Evolutionary conservation across 1,284 basidiomycete species (phyloP).

Genomic region (Marasmius tenuissimus): DNA sequence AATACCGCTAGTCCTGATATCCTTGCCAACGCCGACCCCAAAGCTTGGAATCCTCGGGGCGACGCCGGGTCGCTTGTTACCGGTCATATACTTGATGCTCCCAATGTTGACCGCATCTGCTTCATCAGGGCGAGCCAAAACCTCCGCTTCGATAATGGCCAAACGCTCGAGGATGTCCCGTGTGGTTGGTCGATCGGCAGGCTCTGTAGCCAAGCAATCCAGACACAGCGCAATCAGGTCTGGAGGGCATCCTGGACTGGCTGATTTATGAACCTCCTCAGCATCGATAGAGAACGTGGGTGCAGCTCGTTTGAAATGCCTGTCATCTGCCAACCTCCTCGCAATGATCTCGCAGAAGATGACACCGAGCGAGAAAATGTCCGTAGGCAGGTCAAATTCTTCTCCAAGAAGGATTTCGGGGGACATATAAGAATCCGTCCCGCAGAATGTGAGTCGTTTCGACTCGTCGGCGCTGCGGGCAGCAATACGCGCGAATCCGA

Average conservation of each 20-base stretch:
- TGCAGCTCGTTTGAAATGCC: slow-evolving; percentile 76
- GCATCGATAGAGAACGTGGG: slow-evolving; percentile 80
- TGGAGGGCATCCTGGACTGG: slow-evolving; percentile 77
- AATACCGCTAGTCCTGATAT: slow-evolving; percentile 39
- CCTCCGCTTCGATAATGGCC: slow-evolving; percentile 77
- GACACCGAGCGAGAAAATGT: slow-evolving; percentile 93
- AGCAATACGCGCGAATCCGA: slow-evolving; percentile 93
- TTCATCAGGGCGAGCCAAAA: slow-evolving; percentile 66
- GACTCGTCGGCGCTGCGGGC: slow-evolving; percentile 90
- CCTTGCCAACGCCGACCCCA: slow-evolving; percentile 68
- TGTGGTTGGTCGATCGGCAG: slow-evolving; percentile 73
- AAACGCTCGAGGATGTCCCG: slow-evolving; percentile 76
- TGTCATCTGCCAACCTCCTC: slow-evolving; percentile 81
- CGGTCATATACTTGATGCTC: slow-evolving; percentile 78
- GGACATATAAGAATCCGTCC: slow-evolving; percentile 93
- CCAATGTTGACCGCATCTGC: slow-evolving; percentile 79
- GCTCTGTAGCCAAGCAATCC: slow-evolving; percentile 76
- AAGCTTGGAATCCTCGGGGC: slow-evolving; percentile 85
- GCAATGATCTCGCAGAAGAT: slow-evolving; percentile 93
- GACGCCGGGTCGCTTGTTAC: slow-evolving; percentile 53
- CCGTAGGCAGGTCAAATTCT: slow-evolving; percentile 91
- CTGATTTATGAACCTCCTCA: slow-evolving; percentile 71
- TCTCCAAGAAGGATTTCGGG: slow-evolving; percentile 93
- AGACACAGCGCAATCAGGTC: slow-evolving; percentile 78
- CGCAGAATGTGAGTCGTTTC: slow-evolving; percentile 92